phyloP scores from a whole-genome alignment of 495 filamentous ascomycete species.

The Sphaerosporella brunnea region DNA sequence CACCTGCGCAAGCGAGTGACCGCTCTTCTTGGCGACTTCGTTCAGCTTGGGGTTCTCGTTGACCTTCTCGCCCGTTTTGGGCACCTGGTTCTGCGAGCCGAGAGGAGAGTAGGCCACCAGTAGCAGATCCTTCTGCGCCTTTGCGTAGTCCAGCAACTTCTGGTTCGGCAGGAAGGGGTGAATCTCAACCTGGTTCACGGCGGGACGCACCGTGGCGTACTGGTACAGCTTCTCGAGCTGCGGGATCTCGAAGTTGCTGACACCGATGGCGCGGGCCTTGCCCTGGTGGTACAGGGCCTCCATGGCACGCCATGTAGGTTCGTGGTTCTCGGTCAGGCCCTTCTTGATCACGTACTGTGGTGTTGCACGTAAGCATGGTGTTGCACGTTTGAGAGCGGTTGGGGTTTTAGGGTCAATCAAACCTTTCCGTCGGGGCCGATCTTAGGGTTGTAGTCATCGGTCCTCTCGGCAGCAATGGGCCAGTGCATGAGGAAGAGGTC shows the following conservation, averaged over 20 bases:
- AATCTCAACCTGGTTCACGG: constrained; percentile 42
- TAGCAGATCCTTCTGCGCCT: constrained; percentile 31
- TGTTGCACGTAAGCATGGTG: too few species aligned
- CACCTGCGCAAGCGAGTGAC: constrained; percentile 27
- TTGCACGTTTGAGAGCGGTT: constrained; percentile 26
- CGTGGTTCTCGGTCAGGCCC: constrained; percentile 37
- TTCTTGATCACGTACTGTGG: constrained; percentile 33
- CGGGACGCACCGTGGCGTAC: constrained; percentile 28
- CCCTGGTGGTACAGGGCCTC: constrained; percentile 39
- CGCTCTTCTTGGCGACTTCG: constrained; percentile 26
- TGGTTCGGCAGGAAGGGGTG: constrained; percentile 44
- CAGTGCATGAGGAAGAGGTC: constrained; percentile 58
- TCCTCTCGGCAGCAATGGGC: constrained; percentile 45
- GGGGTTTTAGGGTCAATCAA: background rate
- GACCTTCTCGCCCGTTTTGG: constrained; percentile 49
- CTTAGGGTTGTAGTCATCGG: constrained; percentile 34
- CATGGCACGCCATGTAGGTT: constrained; percentile 37
- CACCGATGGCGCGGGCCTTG: constrained; percentile 40
- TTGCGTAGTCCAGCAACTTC: constrained; percentile 30
- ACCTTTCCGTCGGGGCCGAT: constrained; percentile 40
- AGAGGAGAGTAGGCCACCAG: constrained; percentile 41
- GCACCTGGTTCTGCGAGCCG: constrained; percentile 43
- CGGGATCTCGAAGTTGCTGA: constrained; percentile 36
- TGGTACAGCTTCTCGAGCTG: constrained; percentile 29
- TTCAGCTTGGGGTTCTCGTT: constrained; percentile 38